Evolutionary conservation across 768 basidiomycete genomes (phyloP), one percentile per base, ranked within the genome.

Genomic region (Cystofilobasidium capitatum): DNA sequence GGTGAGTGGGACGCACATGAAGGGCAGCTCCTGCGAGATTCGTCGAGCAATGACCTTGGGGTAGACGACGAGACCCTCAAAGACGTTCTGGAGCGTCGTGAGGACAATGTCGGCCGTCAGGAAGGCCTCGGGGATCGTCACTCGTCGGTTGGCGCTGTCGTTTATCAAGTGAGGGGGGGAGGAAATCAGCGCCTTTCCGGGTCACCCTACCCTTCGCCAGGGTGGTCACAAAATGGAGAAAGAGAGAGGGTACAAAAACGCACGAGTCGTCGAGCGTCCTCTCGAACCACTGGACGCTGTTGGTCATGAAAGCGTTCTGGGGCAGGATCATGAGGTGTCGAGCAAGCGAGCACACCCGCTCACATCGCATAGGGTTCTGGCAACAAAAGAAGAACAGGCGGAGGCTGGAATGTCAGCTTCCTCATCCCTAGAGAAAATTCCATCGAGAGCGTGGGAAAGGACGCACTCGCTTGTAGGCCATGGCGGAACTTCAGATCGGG

Each of bases 31-130:
- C 77, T 97, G 90, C 3, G 85, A 78, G 76, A 99, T 93, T 42
- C 91, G 86, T 47, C 91, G 85, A 13, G 83, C 89, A 71, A 99
- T 98, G 69, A 99, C 94, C 76, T 84, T 87, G 13, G 96, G 96
- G 77, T 98, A 98, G 64, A 99, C 93, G n/a, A 98, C 92, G n/a
- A 99, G 83, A 0, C 94, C 96, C 78, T 98, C 96, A 3, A 88
- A 89, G 73, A 99, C 87, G 77, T 98, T 98, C 75, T 94, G 92
- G 29, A 99, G 81, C 26, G 92, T 97, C 69, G 89, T 90, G 14
- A 98, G 83, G 55, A 98, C 86, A 74, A 97, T 96, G 77, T 99
- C 96, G 35, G 93, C 90, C 0, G 96, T 93, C 58, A 99, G 80
- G 81, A 96, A 98, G 1, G 93, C 94, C 76, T 97, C 94, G 3